Evolutionary conservation across 2,329 filamentous ascomycete genomes (phyloP).

Genomic region (Amesomyces nigricolor): DNA sequence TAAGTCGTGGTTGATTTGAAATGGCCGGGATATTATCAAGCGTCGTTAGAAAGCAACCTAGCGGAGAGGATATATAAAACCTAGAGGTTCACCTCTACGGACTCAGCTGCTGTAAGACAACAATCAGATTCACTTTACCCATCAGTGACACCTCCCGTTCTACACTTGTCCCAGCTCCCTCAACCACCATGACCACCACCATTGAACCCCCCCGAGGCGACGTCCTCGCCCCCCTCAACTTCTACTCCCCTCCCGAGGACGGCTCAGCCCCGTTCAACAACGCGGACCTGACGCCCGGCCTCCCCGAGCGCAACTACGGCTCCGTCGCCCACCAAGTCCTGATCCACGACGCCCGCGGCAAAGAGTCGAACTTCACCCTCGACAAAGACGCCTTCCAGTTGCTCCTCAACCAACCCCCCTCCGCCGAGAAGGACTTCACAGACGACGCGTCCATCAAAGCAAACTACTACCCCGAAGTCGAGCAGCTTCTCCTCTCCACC

Average conservation of each 20-base stretch:
- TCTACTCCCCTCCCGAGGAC: conserved; percentile 57
- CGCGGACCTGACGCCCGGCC: conserved; percentile 55
- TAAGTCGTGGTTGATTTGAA: conserved; percentile 11
- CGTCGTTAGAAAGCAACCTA: neutral
- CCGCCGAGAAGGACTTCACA: conserved; percentile 51
- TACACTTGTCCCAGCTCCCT: conserved; percentile 18
- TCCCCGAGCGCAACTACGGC: conserved; percentile 61
- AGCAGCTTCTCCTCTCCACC: conserved; percentile 60
- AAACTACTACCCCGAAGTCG: conserved; percentile 81
- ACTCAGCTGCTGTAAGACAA: neutral
- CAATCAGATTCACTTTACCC: neutral
- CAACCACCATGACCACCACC: conserved; percentile 34
- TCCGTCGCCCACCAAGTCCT: conserved; percentile 44
- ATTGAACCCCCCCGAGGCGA: conserved; percentile 49
- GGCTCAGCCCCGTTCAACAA: conserved; percentile 58
- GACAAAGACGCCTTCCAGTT: conserved; percentile 59
- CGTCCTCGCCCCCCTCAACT: conserved; percentile 58
- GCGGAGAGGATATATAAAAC: neutral
- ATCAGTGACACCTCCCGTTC: neutral
- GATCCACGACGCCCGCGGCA: conserved; percentile 69
- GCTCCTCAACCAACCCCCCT: conserved; percentile 51
- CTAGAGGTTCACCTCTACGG: too few relatives aligned
- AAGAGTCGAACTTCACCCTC: conserved; percentile 44
- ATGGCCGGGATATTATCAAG: neutral
- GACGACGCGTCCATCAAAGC: conserved; percentile 63